phyloP scores from a whole-genome alignment of 345 rosid species.

The Lepidium didymum region DNA sequence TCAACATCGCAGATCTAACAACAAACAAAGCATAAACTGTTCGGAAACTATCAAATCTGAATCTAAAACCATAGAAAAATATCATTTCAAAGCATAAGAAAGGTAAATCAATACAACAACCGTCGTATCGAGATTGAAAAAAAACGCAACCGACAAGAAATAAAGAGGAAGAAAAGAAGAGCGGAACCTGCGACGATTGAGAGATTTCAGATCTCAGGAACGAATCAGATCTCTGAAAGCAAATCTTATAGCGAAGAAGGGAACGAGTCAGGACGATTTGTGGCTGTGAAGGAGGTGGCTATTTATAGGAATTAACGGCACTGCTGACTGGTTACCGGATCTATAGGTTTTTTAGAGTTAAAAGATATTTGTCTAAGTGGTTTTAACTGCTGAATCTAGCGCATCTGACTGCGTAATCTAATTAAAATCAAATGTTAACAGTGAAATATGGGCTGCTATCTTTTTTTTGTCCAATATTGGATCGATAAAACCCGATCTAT shows the following conservation, averaged over 20 bases:
- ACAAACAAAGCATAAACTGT: background rate
- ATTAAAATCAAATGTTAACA: too few relatives aligned
- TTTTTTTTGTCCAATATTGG: too few relatives aligned
- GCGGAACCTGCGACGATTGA: conserved; percentile 12
- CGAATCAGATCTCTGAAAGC: conserved; percentile 7
- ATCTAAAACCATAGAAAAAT: background rate
- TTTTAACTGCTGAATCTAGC: too few relatives aligned
- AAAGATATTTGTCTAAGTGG: too few relatives aligned
- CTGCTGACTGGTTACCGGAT: conserved; percentile 23
- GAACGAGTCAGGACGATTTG: conserved; percentile 15
- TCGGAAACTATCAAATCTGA: background rate
- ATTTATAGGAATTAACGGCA: conserved; percentile 25
- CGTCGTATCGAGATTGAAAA: background rate
- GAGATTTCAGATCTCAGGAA: conserved; percentile 3
- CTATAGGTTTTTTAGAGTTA: background rate
- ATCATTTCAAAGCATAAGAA: background rate
- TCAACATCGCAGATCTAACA: background rate
- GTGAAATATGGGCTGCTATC: too few relatives aligned
- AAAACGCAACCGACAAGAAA: background rate
- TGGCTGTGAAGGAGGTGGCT: background rate
- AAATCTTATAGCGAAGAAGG: background rate
- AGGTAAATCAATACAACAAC: background rate
- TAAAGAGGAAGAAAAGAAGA: background rate
- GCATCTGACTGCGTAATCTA: too few relatives aligned
- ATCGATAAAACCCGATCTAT: too few relatives aligned